Evolutionary conservation across 192 early-diverging fungal genomes (phyloP).

Genomic region (Lobosporangium transversale): DNA sequence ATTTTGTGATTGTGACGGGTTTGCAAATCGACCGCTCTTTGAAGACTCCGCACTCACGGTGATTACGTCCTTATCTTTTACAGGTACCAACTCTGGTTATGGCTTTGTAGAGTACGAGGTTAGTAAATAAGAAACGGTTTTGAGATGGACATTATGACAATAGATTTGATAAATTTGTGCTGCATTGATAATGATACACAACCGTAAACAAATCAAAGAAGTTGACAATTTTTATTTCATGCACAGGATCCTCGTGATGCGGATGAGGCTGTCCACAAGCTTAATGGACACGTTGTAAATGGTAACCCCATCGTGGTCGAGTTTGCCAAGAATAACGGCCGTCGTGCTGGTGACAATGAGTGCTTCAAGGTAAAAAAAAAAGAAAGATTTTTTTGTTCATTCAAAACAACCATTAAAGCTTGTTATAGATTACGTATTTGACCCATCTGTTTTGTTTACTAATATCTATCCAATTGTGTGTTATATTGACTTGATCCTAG

Average conservation of each 20-base stretch:
- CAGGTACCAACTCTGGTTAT: conserved; percentile 55
- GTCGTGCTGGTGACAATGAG: conserved; percentile 59
- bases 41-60: too few relatives aligned
- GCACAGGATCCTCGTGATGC: conserved; percentile 56
- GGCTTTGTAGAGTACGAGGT: conserved; percentile 65
- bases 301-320: conserved; percentile 59
- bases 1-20: neutral
- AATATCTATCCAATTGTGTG: neutral
- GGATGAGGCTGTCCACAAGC: conserved; percentile 58
- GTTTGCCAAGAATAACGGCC: conserved; percentile 66
- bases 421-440: too few relatives aligned
- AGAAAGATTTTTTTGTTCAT: neutral
- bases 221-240: too few relatives aligned
- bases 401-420: too few relatives aligned
- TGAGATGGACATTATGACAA: too few relatives aligned
- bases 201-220: too few relatives aligned
- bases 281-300: conserved; percentile 54
- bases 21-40: neutral
- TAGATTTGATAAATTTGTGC: too few relatives aligned
- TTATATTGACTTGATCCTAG: too few relatives aligned
- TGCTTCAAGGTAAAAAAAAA: conserved; percentile 54
- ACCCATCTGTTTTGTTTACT: conserved; percentile 7
- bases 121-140: neutral
- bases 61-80: too few relatives aligned
- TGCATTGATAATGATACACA: too few relatives aligned